phyloP scores from a whole-genome alignment of 1,284 basidiomycete genomes.

The Chiua sp. region DNA sequence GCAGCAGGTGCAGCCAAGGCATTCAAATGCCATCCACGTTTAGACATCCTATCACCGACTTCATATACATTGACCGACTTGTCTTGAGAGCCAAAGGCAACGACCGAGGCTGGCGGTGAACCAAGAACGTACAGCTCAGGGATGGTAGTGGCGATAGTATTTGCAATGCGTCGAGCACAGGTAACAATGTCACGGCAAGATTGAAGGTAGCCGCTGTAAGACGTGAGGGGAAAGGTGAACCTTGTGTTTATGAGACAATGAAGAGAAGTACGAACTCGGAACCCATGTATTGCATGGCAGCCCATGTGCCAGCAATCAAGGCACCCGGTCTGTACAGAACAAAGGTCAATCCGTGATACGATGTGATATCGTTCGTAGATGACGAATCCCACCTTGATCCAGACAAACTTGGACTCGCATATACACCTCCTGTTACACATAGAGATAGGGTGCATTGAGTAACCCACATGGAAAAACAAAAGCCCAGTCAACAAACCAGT shows the following conservation, averaged over 20 bases:
- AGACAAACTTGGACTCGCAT: constrained; percentile 86
- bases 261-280: constrained; percentile 58
- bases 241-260: neutral
- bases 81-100: constrained; percentile 82
- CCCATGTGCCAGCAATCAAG: constrained; percentile 95
- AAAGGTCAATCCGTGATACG: neutral
- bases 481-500: constrained; percentile 46
- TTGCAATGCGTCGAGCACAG: constrained; percentile 70
- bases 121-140: constrained; percentile 88
- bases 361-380: neutral
- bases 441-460: neutral
- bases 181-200: constrained; percentile 88
- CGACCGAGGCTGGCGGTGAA: constrained; percentile 87
- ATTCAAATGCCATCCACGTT: constrained; percentile 91
- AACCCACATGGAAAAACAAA: neutral
- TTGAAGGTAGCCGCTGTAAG: constrained; percentile 82
- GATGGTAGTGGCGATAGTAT: constrained; percentile 68
- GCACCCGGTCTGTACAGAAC: constrained; percentile 77
- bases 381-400: constrained; percentile 74
- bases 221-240: neutral
- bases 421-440: constrained; percentile 63
- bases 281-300: constrained; percentile 94
- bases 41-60: constrained; percentile 90
- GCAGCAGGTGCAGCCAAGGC: constrained; percentile 81
- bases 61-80: constrained; percentile 75